Evolutionary conservation across 768 basidiomycete species (phyloP).

Genomic region (Pulveroboletus sp.): DNA sequence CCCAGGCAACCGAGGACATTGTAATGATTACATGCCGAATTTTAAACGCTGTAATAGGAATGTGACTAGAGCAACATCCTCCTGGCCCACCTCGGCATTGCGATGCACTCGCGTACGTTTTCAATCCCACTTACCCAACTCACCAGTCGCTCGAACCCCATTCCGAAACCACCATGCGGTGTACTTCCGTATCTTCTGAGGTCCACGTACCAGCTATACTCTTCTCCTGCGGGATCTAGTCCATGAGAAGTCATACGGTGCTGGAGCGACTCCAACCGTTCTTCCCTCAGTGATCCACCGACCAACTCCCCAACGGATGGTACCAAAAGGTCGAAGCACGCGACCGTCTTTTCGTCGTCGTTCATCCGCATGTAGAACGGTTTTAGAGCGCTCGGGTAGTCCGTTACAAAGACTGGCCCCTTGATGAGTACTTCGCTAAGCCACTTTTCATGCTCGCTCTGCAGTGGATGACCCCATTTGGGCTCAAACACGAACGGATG

Average conservation of each 20-base stretch:
- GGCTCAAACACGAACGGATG: conserved; percentile 54
- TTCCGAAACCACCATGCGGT: conserved; percentile 93
- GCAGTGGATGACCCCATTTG: conserved; percentile 66
- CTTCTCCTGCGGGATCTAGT: conserved; percentile 39
- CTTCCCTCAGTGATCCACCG: conserved; percentile 89
- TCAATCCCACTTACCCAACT: conserved; percentile 84
- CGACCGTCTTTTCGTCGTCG: conserved; percentile 58
- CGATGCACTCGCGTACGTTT: conserved; percentile 90
- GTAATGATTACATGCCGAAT: background rate
- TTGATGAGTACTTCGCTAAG: conserved; percentile 65
- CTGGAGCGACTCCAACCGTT: conserved; percentile 54
- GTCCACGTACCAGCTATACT: conserved; percentile 76
- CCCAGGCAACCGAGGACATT: too few relatives aligned
- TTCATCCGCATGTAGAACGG: conserved; percentile 96
- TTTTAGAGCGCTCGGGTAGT: conserved; percentile 82
- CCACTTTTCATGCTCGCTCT: conserved; percentile 93
- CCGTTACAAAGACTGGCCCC: conserved; percentile 87
- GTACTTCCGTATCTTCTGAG: conserved; percentile 81
- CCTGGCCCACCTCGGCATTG: conserved; percentile 89
- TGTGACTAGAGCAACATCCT: conserved; percentile 58
- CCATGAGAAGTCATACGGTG: conserved; percentile 48
- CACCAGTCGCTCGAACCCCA: conserved; percentile 92
- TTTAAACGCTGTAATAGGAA: conserved; percentile 1
- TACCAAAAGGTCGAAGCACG: conserved; percentile 95
- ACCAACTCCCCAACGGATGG: conserved; percentile 86